A percentile compares a stretch with the other conserved stretches of the same genome.
Conservation (phyloP, 495 filamentous ascomycete genomes). For the Penicillium maclennaniae region DNA sequence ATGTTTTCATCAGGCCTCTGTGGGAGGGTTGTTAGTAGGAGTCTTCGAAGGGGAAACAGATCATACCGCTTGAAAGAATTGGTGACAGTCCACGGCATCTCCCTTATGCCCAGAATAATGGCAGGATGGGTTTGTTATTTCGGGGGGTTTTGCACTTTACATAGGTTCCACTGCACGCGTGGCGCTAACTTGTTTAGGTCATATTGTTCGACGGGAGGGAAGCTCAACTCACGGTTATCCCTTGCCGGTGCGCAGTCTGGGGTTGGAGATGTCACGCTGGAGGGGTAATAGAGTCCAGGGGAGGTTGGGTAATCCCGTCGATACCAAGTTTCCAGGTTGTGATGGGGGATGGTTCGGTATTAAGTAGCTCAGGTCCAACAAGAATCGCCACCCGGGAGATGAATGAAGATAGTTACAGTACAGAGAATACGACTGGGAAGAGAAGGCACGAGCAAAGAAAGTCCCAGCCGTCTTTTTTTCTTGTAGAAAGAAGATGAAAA, state of each 20-base stretch:
- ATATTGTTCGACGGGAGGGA: conserved; percentile 22
- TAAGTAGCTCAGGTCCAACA: background rate
- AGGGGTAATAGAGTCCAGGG: background rate
- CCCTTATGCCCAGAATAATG: conserved; percentile 14
- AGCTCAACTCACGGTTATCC: conserved; percentile 16
- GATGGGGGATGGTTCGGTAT: background rate
- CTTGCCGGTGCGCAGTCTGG: conserved; percentile 8
- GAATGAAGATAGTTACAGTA: background rate
- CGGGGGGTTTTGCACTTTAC: conserved; percentile 22
- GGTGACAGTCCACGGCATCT: conserved; percentile 55
- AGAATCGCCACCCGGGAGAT: background rate
- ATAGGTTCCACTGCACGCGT: conserved; percentile 30
- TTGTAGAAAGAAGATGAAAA: too few relatives aligned
- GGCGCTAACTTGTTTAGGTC: conserved; percentile 32
- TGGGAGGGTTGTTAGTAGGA: background rate
- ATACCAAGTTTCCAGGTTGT: background rate
- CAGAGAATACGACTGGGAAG: background rate
- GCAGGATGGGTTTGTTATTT: conserved; percentile 14
- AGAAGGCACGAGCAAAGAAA: background rate
- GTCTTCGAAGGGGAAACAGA: background rate
- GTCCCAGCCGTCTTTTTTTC: background rate
- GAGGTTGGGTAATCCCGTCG: too few relatives aligned
- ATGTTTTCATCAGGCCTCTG: conserved; percentile 53
- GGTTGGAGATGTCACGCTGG: background rate
- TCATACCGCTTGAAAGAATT: conserved; percentile 55